phyloP scores from a whole-genome alignment of 208 protist species.

The Polymyxa betae region DNA sequence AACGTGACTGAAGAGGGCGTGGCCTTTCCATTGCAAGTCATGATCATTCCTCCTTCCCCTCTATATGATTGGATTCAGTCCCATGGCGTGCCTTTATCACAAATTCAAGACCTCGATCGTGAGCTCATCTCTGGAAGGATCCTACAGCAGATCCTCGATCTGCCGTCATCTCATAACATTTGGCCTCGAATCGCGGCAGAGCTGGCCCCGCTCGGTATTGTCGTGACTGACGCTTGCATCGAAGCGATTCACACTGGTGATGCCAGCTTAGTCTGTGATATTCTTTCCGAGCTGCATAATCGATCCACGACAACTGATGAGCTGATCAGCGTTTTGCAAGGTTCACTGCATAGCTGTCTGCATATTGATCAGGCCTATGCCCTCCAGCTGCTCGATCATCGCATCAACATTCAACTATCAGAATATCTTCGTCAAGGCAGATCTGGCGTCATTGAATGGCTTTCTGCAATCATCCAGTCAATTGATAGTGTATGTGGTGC shows the following conservation, averaged over 20 bases:
- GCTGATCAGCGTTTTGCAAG: not conserved
- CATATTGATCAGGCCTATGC: not conserved
- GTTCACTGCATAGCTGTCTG: not conserved
- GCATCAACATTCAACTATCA: not conserved
- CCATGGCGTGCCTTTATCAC: not conserved
- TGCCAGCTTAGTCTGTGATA: not conserved
- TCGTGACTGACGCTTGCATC: not conserved
- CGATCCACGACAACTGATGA: not conserved
- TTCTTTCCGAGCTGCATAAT: not conserved
- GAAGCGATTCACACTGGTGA: not conserved
- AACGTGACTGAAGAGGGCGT: too few relatives aligned
- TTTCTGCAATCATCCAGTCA: not conserved
- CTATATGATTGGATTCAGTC: not conserved
- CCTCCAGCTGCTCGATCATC: not conserved
- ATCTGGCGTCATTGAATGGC: not conserved
- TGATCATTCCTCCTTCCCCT: not conserved
- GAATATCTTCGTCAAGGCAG: slow-evolving; percentile 8
- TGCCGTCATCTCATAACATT: not conserved
- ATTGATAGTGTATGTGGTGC: not conserved
- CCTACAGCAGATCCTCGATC: not conserved
- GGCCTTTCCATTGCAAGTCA: too few relatives aligned
- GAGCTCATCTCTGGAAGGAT: not conserved
- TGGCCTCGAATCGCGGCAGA: not conserved
- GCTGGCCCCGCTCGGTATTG: not conserved
- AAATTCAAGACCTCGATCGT: not conserved